A percentile compares a stretch with the other conserved stretches of the same genome.
Conservation (phyloP, 2,329 filamentous ascomycete genomes). For the Neopestalotiopsis sp. region DNA sequence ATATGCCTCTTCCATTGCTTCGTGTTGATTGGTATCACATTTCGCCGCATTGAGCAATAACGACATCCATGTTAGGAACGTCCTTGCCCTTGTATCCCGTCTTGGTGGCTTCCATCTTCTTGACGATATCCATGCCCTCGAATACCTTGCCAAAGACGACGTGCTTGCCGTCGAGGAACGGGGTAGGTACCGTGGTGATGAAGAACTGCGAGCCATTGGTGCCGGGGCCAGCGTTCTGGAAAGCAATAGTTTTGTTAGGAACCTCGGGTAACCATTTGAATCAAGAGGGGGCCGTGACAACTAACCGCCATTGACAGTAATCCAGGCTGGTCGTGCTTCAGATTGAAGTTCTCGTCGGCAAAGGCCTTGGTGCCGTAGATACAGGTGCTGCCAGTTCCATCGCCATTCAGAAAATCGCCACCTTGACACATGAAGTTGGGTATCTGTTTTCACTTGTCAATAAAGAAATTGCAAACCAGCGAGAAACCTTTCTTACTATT, state of each 20-base stretch:
- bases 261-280: background rate
- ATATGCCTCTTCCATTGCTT: background rate
- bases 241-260: background rate
- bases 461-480: background rate
- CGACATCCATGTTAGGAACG: conserved; percentile 83
- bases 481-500: conserved; percentile 62
- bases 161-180: conserved; percentile 90
- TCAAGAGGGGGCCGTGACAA: conserved; percentile 27
- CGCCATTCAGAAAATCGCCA: conserved; percentile 92
- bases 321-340: conserved; percentile 80
- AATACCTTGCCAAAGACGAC: conserved; percentile 93
- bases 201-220: conserved; percentile 98
- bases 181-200: conserved; percentile 87
- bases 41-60: conserved; percentile 87
- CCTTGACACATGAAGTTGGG: conserved; percentile 98
- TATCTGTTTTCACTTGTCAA: conserved; percentile 62
- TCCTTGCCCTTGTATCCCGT: conserved; percentile 77
- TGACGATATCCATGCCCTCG: conserved; percentile 88
- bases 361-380: conserved; percentile 90
- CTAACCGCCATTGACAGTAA: conserved; percentile 91
- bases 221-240: conserved; percentile 85
- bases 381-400: conserved; percentile 85
- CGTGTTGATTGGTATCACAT: conserved; percentile 63
- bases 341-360: conserved; percentile 85
- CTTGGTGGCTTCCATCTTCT: conserved; percentile 90